Evolutionary conservation across 495 filamentous ascomycete genomes (phyloP).

Genomic region (Aspergillus haitiensis): DNA sequence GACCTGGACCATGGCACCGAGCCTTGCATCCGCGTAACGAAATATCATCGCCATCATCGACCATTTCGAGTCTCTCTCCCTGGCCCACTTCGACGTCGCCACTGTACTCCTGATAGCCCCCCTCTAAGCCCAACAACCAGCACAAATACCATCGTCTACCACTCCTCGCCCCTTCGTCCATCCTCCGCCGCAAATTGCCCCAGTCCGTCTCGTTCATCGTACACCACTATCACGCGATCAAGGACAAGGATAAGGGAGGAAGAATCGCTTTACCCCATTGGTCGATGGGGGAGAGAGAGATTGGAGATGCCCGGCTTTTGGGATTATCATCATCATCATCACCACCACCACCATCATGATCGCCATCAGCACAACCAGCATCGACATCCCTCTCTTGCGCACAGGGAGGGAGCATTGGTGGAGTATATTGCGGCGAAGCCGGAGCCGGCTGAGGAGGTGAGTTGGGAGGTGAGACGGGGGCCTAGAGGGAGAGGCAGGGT

Average conservation of each 20-base stretch:
- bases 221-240: conserved; percentile 21
- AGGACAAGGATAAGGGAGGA: conserved; percentile 18
- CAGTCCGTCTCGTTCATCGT: conserved; percentile 15
- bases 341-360: background rate
- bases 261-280: conserved; percentile 19
- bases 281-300: background rate
- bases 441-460: too few relatives aligned
- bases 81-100: conserved; percentile 4
- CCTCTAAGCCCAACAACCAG: conserved; percentile 12
- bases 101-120: background rate
- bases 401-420: conserved; percentile 15
- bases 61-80: conserved; percentile 18
- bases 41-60: conserved; percentile 13
- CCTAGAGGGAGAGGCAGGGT: conserved; percentile 1
- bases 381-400: background rate
- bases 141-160: background rate
- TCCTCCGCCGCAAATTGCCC: conserved; percentile 1
- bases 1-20: conserved; percentile 5
- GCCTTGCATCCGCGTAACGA: conserved; percentile 21
- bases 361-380: background rate
- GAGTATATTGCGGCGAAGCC: conserved; percentile 16
- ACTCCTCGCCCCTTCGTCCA: conserved; percentile 6
- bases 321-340: conserved; percentile 3
- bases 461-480: conserved; percentile 1
- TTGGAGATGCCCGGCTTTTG: background rate